Base-by-base conservation (phyloP, 805 yeast species). In the Candida xiaguanensis region DNA sequence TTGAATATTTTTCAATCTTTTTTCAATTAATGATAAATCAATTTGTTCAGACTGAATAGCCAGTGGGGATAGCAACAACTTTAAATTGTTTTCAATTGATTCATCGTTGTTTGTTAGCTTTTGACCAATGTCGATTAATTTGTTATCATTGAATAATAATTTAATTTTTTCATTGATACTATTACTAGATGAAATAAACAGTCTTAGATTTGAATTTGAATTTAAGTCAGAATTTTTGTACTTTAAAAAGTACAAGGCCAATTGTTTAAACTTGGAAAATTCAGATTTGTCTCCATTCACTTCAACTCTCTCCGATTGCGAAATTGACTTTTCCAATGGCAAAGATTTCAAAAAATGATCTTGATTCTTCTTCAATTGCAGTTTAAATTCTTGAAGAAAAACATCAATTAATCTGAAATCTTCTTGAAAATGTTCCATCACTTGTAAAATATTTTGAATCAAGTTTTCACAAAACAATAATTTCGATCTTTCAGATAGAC, bases 401-500 rank as follows among this genome's bases (percentile, higher is more conserved):
- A 34, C 18, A 16, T 24, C 26, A 3, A 34, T 8, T 11, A 25
- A 17, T 24, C 16, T 34, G 17, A 19, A 27, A 31, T 38, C 33
- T 15, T 26, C 31, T 11, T 38, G 15, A 3, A 38, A 34, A 24
- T 38, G 16, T 5, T 17, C 23, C 20, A 31, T 22, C 3, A 38
- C 25, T 17, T 17, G 4, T 4, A 18, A 16, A 3, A 38, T 6
- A 11, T 28, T 26, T 5, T 34, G 20, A n/a, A 34, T 18, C 31
- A 38, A 8, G 5, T 15, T 17, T 5, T 17, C 17, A n/a, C 36
- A 31, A 13, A 30, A 38, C 18, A 15, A 17, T 5, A n/a, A 20
- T 34, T 38, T 34, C 24, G 39, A 17, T 19, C 14, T 18, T 35
- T 31, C 38, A 3, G 41, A 38, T n/a, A 34, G 2, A 17, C 41